A percentile compares a stretch with the other conserved stretches of the same genome.
Evolutionary conservation across 2,329 filamentous ascomycete genomes (phyloP).

Genomic region (Xylariaceae sp.): DNA sequence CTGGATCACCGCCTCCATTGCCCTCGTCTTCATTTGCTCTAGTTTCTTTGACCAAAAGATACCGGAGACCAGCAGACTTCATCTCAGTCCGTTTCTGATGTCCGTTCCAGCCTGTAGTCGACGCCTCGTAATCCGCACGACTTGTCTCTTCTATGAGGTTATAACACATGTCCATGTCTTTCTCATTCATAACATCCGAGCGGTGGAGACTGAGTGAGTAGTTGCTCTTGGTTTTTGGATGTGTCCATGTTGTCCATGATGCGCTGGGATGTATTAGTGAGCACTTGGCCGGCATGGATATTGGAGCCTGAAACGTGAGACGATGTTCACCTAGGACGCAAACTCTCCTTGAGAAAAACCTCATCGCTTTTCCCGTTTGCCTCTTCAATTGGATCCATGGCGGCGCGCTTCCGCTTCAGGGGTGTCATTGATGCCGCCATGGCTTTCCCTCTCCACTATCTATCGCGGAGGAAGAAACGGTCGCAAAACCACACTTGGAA

Average conservation of each 20-base stretch:
- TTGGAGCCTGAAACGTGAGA: no score
- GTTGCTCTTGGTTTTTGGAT: conserved; percentile 39
- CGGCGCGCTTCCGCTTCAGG: conserved; percentile 27
- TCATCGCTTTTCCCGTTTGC: conserved; percentile 46
- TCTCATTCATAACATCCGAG: conserved; percentile 35
- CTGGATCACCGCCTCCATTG: not conserved
- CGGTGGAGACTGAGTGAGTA: conserved; percentile 44
- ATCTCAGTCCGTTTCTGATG: conserved; percentile 63
- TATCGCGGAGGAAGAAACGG: no score
- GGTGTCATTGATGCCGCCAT: conserved; percentile 19
- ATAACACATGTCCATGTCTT: conserved; percentile 52
- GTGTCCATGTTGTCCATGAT: conserved; percentile 42
- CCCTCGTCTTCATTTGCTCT: not conserved
- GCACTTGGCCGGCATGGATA: not conserved
- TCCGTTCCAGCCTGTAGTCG: conserved; percentile 60
- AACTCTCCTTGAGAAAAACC: conserved; percentile 46
- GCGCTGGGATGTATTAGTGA: conserved; percentile 9
- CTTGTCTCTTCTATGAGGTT: conserved; percentile 60
- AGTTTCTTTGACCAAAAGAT: conserved; percentile 55
- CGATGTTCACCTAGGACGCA: conserved; percentile 48
- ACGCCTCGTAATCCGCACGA: conserved; percentile 58
- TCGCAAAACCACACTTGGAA: no score
- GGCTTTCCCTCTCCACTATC: no score
- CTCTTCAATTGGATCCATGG: conserved; percentile 39
- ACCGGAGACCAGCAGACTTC: conserved; percentile 62